Conservation (phyloP, 176 grass and related monocot species). For the Elymus sibiricus region DNA sequence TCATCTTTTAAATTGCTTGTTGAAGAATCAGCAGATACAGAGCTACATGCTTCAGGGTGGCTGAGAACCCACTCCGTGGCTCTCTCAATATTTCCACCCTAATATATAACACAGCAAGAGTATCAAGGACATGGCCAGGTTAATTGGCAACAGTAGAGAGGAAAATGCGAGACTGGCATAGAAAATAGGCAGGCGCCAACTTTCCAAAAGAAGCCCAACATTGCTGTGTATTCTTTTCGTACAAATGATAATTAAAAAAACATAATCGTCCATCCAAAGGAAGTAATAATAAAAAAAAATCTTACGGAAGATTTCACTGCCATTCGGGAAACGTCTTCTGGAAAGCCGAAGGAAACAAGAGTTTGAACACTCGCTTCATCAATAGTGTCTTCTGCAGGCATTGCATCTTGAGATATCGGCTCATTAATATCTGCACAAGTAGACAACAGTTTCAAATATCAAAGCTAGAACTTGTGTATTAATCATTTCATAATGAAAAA, state of each 20-base stretch:
- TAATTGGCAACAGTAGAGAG: not conserved
- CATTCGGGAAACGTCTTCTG: conserved; percentile 79
- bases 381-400: conserved; percentile 42
- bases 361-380: conserved; percentile 90
- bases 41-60: conserved; percentile 61
- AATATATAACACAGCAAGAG: conserved; percentile 17
- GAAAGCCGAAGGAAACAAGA: conserved; percentile 91
- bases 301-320: conserved; percentile 92
- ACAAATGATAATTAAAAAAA: not conserved
- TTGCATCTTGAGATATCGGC: conserved; percentile 58
- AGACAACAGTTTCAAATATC: not conserved
- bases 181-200: not conserved
- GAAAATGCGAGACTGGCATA: not conserved
- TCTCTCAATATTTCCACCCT: conserved; percentile 94
- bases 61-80: conserved; percentile 97
- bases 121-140: conserved; percentile 13
- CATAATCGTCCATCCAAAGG: not conserved
- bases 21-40: conserved; percentile 53
- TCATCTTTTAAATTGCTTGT: conserved; percentile 47
- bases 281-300: conserved; percentile 17
- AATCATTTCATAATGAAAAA: not conserved
- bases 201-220: not conserved
- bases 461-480: not conserved
- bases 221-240: not conserved
- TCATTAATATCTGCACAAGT: conserved; percentile 83